Evolutionary conservation across 441 rosid species (phyloP).

Genomic region (Arabidopsis lyrata): DNA sequence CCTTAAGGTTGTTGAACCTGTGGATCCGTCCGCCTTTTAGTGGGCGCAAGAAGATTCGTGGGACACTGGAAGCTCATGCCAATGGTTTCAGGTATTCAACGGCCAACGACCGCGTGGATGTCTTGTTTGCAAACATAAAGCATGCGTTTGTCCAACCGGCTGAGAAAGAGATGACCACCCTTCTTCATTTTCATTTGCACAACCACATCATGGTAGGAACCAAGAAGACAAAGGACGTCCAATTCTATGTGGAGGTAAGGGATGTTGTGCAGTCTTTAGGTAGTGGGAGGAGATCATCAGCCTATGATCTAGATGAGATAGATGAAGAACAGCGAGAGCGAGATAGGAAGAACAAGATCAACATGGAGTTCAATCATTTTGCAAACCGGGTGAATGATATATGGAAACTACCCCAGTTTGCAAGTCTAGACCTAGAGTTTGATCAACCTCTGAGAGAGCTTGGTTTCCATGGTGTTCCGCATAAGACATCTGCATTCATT

Average conservation of each 20-base stretch:
- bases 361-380: too few relatives aligned
- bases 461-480: constrained; percentile 90
- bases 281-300: constrained; percentile 79
- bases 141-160: constrained; percentile 95
- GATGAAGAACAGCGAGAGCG: constrained; percentile 94
- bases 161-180: constrained; percentile 89
- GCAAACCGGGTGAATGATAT: constrained; percentile 80
- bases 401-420: constrained; percentile 83
- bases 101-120: constrained; percentile 74
- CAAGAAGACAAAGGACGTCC: constrained; percentile 90
- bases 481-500: constrained; percentile 76
- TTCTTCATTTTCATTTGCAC: constrained; percentile 84
- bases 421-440: constrained; percentile 78
- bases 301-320: constrained; percentile 92
- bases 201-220: constrained; percentile 93
- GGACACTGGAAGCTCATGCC: constrained; percentile 80
- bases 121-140: constrained; percentile 78
- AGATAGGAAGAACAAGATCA: too few relatives aligned
- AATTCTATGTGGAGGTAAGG: constrained; percentile 88
- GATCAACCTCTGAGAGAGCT: constrained; percentile 93
- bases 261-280: constrained; percentile 84
- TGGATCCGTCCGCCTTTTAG: constrained; percentile 87
- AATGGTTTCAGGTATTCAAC: constrained; percentile 85
- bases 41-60: constrained; percentile 84
- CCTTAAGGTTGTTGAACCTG: constrained; percentile 71